These are phyloP conservation scores for Lipomyces yamanashiensis DNA, from an alignment of 805 yeast genomes.

Conservation along the genomic window DNA sequence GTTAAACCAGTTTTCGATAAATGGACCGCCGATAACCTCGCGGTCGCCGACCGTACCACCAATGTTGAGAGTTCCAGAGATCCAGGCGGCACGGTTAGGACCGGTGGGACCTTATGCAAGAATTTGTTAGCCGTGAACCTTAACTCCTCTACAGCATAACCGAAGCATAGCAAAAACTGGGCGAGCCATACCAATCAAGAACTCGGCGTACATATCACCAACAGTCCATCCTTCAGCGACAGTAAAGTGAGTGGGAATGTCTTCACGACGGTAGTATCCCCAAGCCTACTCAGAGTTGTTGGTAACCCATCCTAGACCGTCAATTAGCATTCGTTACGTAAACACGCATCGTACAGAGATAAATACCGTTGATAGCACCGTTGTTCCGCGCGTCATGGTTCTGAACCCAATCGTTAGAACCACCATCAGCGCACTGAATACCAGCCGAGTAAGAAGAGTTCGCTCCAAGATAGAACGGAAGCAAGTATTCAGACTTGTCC, in stretches of 20 bases:
- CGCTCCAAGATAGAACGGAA: conserved; percentile 38
- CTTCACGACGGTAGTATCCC: conserved; percentile 37
- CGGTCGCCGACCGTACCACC: conserved; percentile 35
- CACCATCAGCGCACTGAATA: conserved; percentile 39
- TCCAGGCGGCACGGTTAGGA: conserved; percentile 41
- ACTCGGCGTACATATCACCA: conserved; percentile 41
- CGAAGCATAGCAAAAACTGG: not conserved
- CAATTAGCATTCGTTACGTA: not conserved
- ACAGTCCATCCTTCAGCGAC: conserved; percentile 41
- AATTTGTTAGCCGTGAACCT: not conserved
- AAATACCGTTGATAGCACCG: conserved; percentile 35
- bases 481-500: conserved; percentile 30
- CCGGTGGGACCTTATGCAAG: conserved; percentile 35
- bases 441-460: conserved; percentile 34
- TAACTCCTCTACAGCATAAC: not conserved
- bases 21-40: conserved; percentile 36
- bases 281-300: conserved; percentile 39
- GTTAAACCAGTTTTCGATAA: conserved; percentile 36
- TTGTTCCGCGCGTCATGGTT: conserved; percentile 40
- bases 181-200: conserved; percentile 34
- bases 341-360: too few relatives aligned
- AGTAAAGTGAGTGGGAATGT: conserved; percentile 39
- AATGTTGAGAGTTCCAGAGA: conserved; percentile 39
- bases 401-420: conserved; percentile 41
- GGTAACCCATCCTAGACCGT: conserved; percentile 36